phyloP scores from a whole-genome alignment of 2,329 filamentous ascomycete genomes.

The Xylaria sp. region DNA sequence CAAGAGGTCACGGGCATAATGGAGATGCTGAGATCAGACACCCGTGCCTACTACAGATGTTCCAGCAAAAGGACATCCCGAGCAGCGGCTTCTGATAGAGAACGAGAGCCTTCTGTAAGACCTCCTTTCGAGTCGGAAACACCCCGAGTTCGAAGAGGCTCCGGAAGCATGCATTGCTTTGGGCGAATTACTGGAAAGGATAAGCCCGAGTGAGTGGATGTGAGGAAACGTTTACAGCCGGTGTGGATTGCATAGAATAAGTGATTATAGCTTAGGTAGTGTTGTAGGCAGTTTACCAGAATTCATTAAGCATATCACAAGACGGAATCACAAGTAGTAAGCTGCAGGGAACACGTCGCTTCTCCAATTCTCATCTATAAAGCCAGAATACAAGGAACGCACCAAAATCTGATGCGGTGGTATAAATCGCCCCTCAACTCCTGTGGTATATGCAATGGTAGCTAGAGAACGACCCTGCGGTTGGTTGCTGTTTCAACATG shows the following conservation, averaged over 20 bases:
- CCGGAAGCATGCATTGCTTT: no score
- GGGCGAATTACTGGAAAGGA: no score
- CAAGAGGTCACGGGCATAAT: no score
- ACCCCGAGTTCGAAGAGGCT: no score
- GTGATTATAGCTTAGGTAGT: background rate
- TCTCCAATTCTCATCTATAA: conserved; percentile 43
- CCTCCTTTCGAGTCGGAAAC: no score
- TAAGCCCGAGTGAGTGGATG: no score
- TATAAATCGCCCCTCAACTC: conserved; percentile 47
- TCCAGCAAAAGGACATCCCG: no score
- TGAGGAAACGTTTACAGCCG: no score
- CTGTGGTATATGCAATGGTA: conserved; percentile 46
- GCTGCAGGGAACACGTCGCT: conserved; percentile 27
- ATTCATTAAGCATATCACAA: background rate
- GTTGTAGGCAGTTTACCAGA: background rate
- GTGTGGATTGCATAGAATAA: background rate
- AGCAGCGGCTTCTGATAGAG: no score
- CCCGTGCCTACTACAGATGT: no score
- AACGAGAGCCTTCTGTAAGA: no score
- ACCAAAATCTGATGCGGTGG: conserved; percentile 44
- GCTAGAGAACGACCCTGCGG: conserved; percentile 31
- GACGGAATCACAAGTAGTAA: background rate
- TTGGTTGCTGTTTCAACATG: conserved; percentile 27
- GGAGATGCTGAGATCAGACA: no score
- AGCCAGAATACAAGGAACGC: conserved; percentile 38